Evolutionary conservation across 1,284 basidiomycete species (phyloP).

Genomic region (Malassezia slooffiae): DNA sequence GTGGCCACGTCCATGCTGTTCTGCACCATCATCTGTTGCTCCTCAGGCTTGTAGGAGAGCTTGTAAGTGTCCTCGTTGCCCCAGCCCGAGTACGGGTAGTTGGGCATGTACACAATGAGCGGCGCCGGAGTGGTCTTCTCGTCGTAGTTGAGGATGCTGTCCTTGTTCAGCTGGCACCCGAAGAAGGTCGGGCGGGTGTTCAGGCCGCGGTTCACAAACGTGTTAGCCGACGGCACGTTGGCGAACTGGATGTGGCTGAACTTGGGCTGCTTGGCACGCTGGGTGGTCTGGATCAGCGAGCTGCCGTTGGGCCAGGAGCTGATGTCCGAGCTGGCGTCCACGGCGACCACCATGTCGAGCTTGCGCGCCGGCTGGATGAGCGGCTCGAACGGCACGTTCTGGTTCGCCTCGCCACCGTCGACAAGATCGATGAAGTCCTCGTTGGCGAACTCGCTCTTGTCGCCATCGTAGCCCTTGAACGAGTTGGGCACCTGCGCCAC

Average conservation of each 20-base stretch:
- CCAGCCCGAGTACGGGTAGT: slow-evolving; percentile 49
- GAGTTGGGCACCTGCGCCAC: slow-evolving; percentile 49
- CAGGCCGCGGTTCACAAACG: slow-evolving; percentile 57
- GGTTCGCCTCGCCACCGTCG: slow-evolving; percentile 35
- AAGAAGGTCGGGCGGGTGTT: slow-evolving; percentile 65
- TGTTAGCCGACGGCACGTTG: slow-evolving; percentile 49
- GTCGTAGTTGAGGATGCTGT: slow-evolving; percentile 30
- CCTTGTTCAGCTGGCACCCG: slow-evolving; percentile 54
- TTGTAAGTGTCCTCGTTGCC: slow-evolving; percentile 39
- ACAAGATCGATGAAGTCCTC: slow-evolving; percentile 32
- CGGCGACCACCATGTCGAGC: slow-evolving; percentile 60
- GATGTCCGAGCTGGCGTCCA: slow-evolving; percentile 56
- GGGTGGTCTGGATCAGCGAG: slow-evolving; percentile 46
- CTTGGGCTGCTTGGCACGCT: slow-evolving; percentile 16
- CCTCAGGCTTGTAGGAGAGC: slow-evolving; percentile 42
- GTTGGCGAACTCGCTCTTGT: slow-evolving; percentile 16
- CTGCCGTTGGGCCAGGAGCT: slow-evolving; percentile 58
- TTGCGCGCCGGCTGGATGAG: slow-evolving; percentile 57
- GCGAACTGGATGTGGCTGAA: slow-evolving; percentile 47
- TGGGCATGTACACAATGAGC: slow-evolving; percentile 49
- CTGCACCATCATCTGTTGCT: slow-evolving; percentile 34
- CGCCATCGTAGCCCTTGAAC: slow-evolving; percentile 46
- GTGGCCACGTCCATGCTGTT: slow-evolving; percentile 37
- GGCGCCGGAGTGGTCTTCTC: slow-evolving; percentile 46
- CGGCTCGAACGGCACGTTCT: slow-evolving; percentile 59